Base-by-base conservation (phyloP, 2,329 filamentous ascomycete genomes). In the Nemania sp. region DNA sequence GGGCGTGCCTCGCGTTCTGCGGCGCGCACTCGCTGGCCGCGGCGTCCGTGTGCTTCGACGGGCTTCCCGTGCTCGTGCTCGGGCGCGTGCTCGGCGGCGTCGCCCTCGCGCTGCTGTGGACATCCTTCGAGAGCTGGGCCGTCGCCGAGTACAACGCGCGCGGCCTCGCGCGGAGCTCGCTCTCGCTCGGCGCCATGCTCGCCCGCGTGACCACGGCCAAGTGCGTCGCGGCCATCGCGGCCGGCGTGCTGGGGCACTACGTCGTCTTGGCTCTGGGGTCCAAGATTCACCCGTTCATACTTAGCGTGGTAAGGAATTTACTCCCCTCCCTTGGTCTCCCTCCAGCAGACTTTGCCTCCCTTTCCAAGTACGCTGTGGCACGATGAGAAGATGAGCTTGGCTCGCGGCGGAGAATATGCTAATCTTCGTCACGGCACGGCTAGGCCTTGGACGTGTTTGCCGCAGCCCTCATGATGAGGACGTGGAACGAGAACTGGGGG, bases 101-200 rank as follows among this genome's bases (percentile, higher is more conserved):
- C 47, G 80, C 79, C 29, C 83, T 83, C 35, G 85, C 82, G 25
- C 71, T 87, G 42, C 76, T 87, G 32, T 87, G 83, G 74, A 84
- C 79, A 45, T 81, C 80, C 5, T 86, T 87, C 64, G 84, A 87
- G 70, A 83, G 81, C 66, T 87, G 84, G 84, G 83, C 87, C 76
- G 80, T 87, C 29, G 79, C 81, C 4, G 82, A 85, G 68, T 84
- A 80, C 66, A 80, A 83, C 50, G 73, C 76, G 43, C 73, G 79
- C 21, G 76, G 76, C 12, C 64, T 83, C 7, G 75, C 77, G 43
- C 72, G 74, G 32, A 72, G 72, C 13, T 49, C 66, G n/a, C 53
- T 75, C 15, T 75, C 75, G n/a, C 69, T 85, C 59, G 78, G 78
- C 52, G 73, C 74, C 32, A 78, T 85, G 70, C 83, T 84, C 68